Evolutionary conservation across 177 flowering plant genomes (phyloP).

Genomic region (Vitis hybrid): DNA sequence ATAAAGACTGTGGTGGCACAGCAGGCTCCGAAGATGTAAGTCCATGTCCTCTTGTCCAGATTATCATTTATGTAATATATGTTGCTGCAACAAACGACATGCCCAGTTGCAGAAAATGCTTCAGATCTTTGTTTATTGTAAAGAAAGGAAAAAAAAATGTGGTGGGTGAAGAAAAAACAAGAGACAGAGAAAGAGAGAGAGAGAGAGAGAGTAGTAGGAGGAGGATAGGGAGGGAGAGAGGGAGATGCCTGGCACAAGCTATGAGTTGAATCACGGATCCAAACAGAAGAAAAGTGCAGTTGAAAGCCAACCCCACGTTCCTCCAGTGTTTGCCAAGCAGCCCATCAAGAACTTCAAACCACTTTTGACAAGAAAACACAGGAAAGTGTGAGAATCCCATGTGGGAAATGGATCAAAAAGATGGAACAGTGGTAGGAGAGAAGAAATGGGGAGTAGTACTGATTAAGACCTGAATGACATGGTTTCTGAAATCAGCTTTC

Average conservation of each 20-base stretch:
- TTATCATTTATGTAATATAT: conserved; percentile 96
- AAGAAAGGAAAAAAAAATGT: background rate
- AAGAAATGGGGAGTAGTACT: background rate
- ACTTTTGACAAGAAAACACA: conserved; percentile 33
- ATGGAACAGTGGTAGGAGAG: background rate
- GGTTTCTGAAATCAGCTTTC: conserved; percentile 91
- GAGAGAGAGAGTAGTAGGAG: background rate
- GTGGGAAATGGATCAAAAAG: background rate
- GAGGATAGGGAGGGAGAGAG: background rate
- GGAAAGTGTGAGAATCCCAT: conserved; percentile 1
- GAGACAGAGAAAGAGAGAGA: background rate
- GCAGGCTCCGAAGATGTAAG: conserved; percentile 97
- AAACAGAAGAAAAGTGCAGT: conserved; percentile 97
- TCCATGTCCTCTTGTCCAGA: conserved; percentile 99
- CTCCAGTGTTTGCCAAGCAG: conserved; percentile 97
- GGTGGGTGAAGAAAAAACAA: conserved; percentile 7
- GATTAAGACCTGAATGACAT: conserved; percentile 77
- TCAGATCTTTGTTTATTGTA: conserved; percentile 3
- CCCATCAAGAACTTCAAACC: conserved; percentile 99
- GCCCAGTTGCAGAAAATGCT: conserved; percentile 6
- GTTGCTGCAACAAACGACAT: conserved; percentile 60
- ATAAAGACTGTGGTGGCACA: conserved; percentile 98
- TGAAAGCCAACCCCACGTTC: conserved; percentile 93
- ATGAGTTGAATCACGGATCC: conserved; percentile 99
- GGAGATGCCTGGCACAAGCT: conserved; percentile 89